These are phyloP conservation scores for Evansstolkia leycettana DNA, from an alignment of 495 filamentous ascomycete species.

Conservation along the genomic window DNA sequence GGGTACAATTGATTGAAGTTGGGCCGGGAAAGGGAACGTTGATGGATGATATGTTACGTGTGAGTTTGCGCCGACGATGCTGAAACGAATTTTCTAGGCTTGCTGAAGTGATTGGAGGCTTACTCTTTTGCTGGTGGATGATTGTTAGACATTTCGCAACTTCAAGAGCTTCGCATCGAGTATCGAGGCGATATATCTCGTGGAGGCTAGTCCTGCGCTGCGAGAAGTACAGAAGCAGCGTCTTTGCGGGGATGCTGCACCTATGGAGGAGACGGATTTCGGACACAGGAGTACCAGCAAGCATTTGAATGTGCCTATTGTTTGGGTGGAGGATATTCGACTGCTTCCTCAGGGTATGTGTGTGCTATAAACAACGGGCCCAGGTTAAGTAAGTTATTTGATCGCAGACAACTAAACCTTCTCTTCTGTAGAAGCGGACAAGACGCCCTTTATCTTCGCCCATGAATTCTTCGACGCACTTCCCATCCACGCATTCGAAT, in stretches of 20 bases:
- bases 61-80: constrained; percentile 19
- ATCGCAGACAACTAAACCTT: no score
- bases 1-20: constrained; percentile 82
- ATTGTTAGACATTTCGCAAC: constrained; percentile 60
- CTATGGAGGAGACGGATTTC: constrained; percentile 57
- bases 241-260: constrained; percentile 68
- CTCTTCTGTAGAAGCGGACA: constrained; percentile 37
- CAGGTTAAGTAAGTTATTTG: no score
- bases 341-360: constrained; percentile 56
- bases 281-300: constrained; percentile 70
- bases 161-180: constrained; percentile 67
- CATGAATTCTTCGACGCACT: constrained; percentile 99
- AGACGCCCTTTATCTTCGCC: constrained; percentile 84
- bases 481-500: constrained; percentile 90
- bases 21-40: constrained; percentile 90
- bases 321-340: constrained; percentile 87
- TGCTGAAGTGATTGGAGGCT: not conserved
- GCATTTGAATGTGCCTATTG: constrained; percentile 53
- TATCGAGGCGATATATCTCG: constrained; percentile 77
- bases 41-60: constrained; percentile 93
- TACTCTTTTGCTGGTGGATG: not conserved
- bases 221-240: constrained; percentile 64
- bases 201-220: constrained; percentile 74
- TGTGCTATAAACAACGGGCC: not conserved
- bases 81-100: no score